These are phyloP conservation scores for Saksenaea vasiformis DNA, from an alignment of 371 early-diverging fungal species.

Conservation along the genomic window DNA sequence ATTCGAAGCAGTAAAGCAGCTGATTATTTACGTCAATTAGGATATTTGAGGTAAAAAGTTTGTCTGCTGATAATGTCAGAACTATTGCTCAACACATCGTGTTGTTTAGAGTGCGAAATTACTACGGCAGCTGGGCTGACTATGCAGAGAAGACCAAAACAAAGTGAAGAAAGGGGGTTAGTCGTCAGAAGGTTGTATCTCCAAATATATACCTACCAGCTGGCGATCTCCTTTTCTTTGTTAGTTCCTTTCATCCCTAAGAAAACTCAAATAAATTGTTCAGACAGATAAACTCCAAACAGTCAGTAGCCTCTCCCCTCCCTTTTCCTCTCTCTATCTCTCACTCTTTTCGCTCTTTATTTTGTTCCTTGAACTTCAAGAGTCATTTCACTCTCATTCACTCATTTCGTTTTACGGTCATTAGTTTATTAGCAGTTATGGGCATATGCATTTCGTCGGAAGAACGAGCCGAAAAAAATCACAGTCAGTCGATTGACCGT, in stretches of 20 bases:
- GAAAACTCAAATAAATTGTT: conserved; percentile 5
- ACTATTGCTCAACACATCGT: background rate
- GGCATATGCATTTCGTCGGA: conserved; percentile 70
- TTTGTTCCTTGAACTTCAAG: conserved; percentile 1
- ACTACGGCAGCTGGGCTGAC: conserved; percentile 65
- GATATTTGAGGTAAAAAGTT: conserved; percentile 40
- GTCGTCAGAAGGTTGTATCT: conserved; percentile 7
- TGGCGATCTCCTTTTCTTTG: conserved; percentile 3
- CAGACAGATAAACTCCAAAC: conserved; percentile 5
- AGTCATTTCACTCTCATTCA: conserved; percentile 10
- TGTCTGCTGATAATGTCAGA: background rate
- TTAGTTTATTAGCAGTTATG: conserved; percentile 36
- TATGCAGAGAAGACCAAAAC: conserved; percentile 35
- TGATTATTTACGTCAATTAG: conserved; percentile 48
- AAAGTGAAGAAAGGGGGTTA: conserved; percentile 13
- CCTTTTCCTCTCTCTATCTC: background rate
- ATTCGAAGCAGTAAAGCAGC: conserved; percentile 59
- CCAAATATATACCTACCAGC: conserved; percentile 1
- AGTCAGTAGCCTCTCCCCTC: background rate
- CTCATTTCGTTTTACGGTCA: conserved; percentile 7
- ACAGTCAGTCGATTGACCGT: conserved; percentile 64
- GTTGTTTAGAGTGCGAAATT: conserved; percentile 49
- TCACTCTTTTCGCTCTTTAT: conserved; percentile 7
- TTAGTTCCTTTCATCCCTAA: background rate
- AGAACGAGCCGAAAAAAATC: conserved; percentile 57